Conservation (phyloP, 805 yeast genomes). For the Lachancea lanzarotensis region DNA sequence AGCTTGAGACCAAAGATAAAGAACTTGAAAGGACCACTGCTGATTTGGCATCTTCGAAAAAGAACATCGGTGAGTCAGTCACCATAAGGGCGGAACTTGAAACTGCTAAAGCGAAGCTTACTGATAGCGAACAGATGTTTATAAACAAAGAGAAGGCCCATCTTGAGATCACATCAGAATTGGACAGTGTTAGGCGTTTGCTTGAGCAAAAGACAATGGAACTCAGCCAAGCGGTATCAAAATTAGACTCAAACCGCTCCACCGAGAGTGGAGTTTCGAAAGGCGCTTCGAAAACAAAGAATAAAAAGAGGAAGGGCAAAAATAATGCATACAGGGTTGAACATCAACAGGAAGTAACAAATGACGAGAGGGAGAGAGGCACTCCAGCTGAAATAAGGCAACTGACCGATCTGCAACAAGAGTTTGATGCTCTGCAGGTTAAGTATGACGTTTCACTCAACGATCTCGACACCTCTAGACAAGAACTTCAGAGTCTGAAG, state of each 20-base stretch:
- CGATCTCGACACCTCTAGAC: slow-evolving; percentile 7
- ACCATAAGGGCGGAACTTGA: neutral
- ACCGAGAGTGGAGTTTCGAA: neutral
- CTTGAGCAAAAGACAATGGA: neutral
- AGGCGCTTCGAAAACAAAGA: slow-evolving; percentile 17
- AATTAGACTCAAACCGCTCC: neutral
- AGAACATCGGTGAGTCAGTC: neutral
- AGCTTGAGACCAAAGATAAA: neutral
- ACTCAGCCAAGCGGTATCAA: neutral
- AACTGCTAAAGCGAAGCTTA: neutral
- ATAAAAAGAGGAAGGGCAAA: slow-evolving; percentile 13
- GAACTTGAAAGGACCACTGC: neutral
- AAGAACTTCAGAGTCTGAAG: neutral
- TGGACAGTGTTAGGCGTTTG: neutral
- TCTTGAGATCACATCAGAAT: neutral
- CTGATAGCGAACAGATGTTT: slow-evolving; percentile 1
- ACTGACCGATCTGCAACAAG: slow-evolving; percentile 3
- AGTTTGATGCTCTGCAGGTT: slow-evolving; percentile 3
- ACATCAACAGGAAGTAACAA: too few relatives aligned
- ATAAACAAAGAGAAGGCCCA: slow-evolving; percentile 10
- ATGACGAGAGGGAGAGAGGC: neutral
- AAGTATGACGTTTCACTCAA: neutral
- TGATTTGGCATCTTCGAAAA: neutral
- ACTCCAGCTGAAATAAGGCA: neutral
- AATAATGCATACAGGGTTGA: neutral